Evolutionary conservation across 305 asterid species (phyloP), one percentile per base, ranked within the genome.

Genomic region (Ilex paraguariensis): DNA sequence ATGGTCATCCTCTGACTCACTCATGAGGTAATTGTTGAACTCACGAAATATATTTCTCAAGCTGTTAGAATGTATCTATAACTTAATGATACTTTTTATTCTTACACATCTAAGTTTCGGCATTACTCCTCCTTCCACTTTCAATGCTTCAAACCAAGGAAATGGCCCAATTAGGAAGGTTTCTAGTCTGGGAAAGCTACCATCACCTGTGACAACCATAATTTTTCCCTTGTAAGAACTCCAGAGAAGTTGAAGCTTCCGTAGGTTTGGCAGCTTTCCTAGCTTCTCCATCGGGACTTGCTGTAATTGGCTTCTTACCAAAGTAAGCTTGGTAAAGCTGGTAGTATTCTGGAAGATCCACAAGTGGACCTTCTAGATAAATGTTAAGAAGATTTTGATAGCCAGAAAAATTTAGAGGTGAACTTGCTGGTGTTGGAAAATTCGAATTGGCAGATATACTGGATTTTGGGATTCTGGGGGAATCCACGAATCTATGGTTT

Each of bases 1-100:
- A 17, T 17, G 21, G 21, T 17, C 21, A 17, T 17, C 21, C 21
- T 17, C 21, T 17, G 21, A 17, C 21, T 17, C n/a, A n/a, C n/a
- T n/a, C 60, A 14, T 57, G 28, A 57, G 60, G 60, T 57, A 57
- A 57, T 8, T n/a, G 46, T 57, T 57, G 60, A 57, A 32, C 15
- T 57, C 60, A 57, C 13, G 3, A 30, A 57, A 57, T 57, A 57
- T 57, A 57, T 57, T 32, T 57, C 9, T 57, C 60, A 57, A 57
- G 17, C 60, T 32, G 36, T 32, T 45, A 57, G 46, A 32, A 32
- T 57, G 60, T 32, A 57, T 57, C 46, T 57, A 44, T 45, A 32
- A 32, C 60, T 57, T 32, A 45, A 57, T 57, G 14, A 13, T 3
- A 28, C 60, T 31, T 31, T 57, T 57, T 57, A 57, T 57, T 45